Conservation (phyloP, 1,284 basidiomycete species). For the Apiotrichum sp. region DNA sequence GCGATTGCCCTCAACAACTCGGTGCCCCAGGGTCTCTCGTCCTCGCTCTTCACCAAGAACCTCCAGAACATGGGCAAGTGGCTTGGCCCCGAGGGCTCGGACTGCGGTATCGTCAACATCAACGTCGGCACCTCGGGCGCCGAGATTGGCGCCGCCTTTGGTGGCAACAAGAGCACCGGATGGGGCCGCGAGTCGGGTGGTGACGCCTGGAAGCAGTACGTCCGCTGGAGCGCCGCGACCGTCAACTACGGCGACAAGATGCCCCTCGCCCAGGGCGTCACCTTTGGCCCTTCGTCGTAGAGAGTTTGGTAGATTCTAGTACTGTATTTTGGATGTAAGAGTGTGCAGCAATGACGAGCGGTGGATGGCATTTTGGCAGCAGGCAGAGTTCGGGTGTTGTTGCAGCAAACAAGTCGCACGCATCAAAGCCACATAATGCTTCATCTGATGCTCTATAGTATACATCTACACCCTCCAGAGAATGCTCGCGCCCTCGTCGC, state of each 20-base stretch:
- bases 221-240: constrained; percentile 57
- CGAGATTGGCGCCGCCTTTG: constrained; percentile 86
- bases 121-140: constrained; percentile 91
- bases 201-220: constrained; percentile 85
- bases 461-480: constrained; percentile 53
- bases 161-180: constrained; percentile 74
- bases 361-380: too few relatives aligned
- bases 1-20: constrained; percentile 87
- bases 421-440: too few relatives aligned
- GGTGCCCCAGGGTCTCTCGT: constrained; percentile 81
- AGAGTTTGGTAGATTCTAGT: neutral
- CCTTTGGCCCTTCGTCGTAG: constrained; percentile 52
- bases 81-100: constrained; percentile 81
- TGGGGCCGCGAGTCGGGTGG: constrained; percentile 97
- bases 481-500: constrained; percentile 76
- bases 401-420: too few relatives aligned
- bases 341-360: too few relatives aligned
- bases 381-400: too few relatives aligned
- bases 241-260: constrained; percentile 86
- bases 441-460: too few relatives aligned
- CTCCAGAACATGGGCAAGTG: constrained; percentile 76
- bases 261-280: constrained; percentile 86
- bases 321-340: too few relatives aligned
- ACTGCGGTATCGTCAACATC: constrained; percentile 81
- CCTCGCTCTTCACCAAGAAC: constrained; percentile 82